Conservation (phyloP, 768 basidiomycete genomes). For the Tricholoma saponaceum region DNA sequence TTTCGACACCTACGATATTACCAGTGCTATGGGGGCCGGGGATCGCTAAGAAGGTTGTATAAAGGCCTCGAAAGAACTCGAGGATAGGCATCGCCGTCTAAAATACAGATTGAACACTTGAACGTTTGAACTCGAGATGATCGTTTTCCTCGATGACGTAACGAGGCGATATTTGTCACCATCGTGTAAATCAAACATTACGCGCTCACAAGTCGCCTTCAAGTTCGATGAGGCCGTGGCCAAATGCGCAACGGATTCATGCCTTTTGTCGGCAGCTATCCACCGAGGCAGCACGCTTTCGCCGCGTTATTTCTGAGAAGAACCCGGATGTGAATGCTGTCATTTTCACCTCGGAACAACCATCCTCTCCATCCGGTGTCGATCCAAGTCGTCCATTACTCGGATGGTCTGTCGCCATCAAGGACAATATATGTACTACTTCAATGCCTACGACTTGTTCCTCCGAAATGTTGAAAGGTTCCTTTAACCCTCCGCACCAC, state of each 20-base stretch:
- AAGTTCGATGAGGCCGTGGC: background rate
- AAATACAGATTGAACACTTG: too few relatives aligned
- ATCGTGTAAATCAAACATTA: too few relatives aligned
- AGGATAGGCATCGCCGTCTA: too few relatives aligned
- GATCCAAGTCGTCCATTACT: conserved; percentile 9
- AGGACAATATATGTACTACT: conserved; percentile 82
- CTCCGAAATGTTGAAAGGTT: conserved; percentile 69
- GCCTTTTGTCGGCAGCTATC: background rate
- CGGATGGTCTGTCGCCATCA: conserved; percentile 62
- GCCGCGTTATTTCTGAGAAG: conserved; percentile 27
- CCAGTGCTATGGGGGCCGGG: too few relatives aligned
- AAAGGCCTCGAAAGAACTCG: too few relatives aligned
- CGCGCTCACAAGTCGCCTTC: too few relatives aligned
- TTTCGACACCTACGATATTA: too few relatives aligned
- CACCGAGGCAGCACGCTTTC: conserved; percentile 16
- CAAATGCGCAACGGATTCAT: background rate
- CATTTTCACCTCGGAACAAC: conserved; percentile 27
- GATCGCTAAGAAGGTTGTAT: too few relatives aligned
- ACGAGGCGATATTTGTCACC: too few relatives aligned
- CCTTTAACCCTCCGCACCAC: background rate
- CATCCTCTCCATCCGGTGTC: conserved; percentile 3
- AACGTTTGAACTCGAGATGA: too few relatives aligned
- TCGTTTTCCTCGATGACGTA: too few relatives aligned
- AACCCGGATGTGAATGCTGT: conserved; percentile 55
- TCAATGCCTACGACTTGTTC: conserved; percentile 69